Evolutionary conservation across 2,329 filamentous ascomycete genomes (phyloP), one percentile per base, ranked within the genome.

Genomic region (Penicillium aurantiogriseum): DNA sequence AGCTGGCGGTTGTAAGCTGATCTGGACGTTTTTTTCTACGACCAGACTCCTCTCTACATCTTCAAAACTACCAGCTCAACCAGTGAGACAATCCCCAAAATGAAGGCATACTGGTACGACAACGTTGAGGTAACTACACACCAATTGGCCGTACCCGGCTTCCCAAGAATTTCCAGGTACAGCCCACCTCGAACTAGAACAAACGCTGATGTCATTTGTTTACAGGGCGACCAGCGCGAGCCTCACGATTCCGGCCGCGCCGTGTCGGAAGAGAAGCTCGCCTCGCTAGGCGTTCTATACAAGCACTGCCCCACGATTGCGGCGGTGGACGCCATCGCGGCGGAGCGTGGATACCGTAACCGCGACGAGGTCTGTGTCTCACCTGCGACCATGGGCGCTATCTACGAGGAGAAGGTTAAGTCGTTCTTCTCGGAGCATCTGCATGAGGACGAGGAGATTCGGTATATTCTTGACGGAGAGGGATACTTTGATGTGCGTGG

Each of bases 391-490:
- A 91, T 97, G 88, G 92, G 91, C 56, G 89, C 85, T 39, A 78
- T 86, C 44, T 99, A 97, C 79, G 93, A 99, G 77, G 85, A 89
- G 62, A 97, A 97, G 77, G 91, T 99, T 62, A 92, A 91, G 79
- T 85, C 78, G 65, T 99, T 99, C 80, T 99, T 97, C 80, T 75
- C 89, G 68, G 94, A 99, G 81, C 94, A 99, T 75, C 76, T 99
- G 68, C 94, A 99, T 73, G 94, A 99, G 79, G 94, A 99, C 67
- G 94, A 99, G 79, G 94, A 99, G 82, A 99, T 99, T 65, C 83
- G 94, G 47, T 99, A 97, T 71, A 92, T 99, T 65, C 82, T 91
- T 33, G 92, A 88, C 60, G 94, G 94, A 0, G 84, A 85, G 54
- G 94, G 94, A 0, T 99, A 89, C 75, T 99, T 99, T 72, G 94